These are phyloP conservation scores for Hypoxylon sp. DNA, from an alignment of 2,329 filamentous ascomycete genomes.

Conservation along the genomic window DNA sequence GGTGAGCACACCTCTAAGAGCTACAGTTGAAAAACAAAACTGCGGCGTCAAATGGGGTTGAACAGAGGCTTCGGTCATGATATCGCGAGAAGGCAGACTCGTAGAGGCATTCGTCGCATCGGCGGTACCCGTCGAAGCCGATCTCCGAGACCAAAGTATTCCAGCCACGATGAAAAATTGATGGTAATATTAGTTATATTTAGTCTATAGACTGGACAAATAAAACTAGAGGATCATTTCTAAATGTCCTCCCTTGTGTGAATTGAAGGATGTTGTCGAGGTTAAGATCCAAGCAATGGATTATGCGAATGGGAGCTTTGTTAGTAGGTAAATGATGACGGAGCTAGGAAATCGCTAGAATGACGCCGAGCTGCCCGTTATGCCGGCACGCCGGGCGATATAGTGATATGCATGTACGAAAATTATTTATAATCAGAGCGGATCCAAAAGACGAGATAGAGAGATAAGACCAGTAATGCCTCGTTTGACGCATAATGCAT, in stretches of 20 bases:
- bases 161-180: slow-evolving; percentile 55
- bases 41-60: slow-evolving; percentile 71
- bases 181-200: slow-evolving; percentile 5
- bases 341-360: slow-evolving; percentile 17
- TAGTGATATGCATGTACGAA: slow-evolving; percentile 18
- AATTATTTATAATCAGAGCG: too few relatives aligned
- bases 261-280: background rate
- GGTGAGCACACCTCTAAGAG: slow-evolving; percentile 68
- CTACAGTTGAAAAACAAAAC: slow-evolving; percentile 78
- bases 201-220: slow-evolving; percentile 14
- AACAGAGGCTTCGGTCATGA: slow-evolving; percentile 57
- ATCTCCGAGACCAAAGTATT: slow-evolving; percentile 57
- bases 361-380: background rate
- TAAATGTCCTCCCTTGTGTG: slow-evolving; percentile 1
- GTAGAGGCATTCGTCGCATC: slow-evolving; percentile 35
- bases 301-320: too few relatives aligned
- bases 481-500: slow-evolving; percentile 40
- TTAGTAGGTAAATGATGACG: slow-evolving; percentile 29
- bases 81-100: slow-evolving; percentile 43
- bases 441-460: too few relatives aligned
- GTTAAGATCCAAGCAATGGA: slow-evolving; percentile 4
- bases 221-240: slow-evolving; percentile 16
- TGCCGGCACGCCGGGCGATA: too few relatives aligned
- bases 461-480: too few relatives aligned
- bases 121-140: slow-evolving; percentile 52